These are phyloP conservation scores for Sphaerosporella brunnea DNA, from an alignment of 495 filamentous ascomycete genomes.

Conservation along the genomic window DNA sequence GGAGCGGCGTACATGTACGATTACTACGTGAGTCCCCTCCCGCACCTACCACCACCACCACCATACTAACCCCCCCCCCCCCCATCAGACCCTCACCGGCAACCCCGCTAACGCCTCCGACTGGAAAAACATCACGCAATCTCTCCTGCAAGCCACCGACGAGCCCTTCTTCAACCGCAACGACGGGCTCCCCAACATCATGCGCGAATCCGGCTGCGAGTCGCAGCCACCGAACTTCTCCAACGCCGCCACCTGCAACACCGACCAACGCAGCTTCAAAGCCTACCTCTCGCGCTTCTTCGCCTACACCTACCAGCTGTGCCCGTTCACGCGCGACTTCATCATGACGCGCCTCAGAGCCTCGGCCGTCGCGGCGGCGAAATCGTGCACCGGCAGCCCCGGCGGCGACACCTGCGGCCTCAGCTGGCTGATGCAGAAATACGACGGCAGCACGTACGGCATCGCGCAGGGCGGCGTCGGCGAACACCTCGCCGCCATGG, in stretches of 20 bases:
- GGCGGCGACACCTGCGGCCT: slow-evolving; percentile 45
- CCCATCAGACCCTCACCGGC: not conserved
- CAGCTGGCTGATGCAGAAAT: slow-evolving; percentile 38
- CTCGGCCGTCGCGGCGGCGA: slow-evolving; percentile 51
- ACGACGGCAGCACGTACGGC: slow-evolving; percentile 31
- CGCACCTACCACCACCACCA: no score
- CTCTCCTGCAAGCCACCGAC: slow-evolving; percentile 40
- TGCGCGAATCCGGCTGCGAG: slow-evolving; percentile 52
- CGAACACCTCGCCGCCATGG: slow-evolving; percentile 40
- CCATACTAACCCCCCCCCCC: no score
- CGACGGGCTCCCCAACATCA: slow-evolving; percentile 31
- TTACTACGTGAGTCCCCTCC: slow-evolving; percentile 19
- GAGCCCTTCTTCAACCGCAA: slow-evolving; percentile 40
- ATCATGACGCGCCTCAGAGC: slow-evolving; percentile 47
- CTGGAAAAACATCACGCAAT: slow-evolving; percentile 8
- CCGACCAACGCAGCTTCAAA: slow-evolving; percentile 72
- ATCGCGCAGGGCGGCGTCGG: slow-evolving; percentile 32
- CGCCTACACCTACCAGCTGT: slow-evolving; percentile 49
- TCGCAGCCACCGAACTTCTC: slow-evolving; percentile 19
- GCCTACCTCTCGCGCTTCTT: slow-evolving; percentile 78
- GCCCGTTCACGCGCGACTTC: slow-evolving; percentile 42
- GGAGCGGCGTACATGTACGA: slow-evolving; percentile 61
- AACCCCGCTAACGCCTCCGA: not conserved
- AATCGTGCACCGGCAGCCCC: slow-evolving; percentile 45
- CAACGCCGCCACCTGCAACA: slow-evolving; percentile 37